Percentiles rank a stretch among this genome's conserved stretches.
These are phyloP conservation scores for Russula virescens DNA, from an alignment of 768 basidiomycete genomes.

Conservation along the genomic window DNA sequence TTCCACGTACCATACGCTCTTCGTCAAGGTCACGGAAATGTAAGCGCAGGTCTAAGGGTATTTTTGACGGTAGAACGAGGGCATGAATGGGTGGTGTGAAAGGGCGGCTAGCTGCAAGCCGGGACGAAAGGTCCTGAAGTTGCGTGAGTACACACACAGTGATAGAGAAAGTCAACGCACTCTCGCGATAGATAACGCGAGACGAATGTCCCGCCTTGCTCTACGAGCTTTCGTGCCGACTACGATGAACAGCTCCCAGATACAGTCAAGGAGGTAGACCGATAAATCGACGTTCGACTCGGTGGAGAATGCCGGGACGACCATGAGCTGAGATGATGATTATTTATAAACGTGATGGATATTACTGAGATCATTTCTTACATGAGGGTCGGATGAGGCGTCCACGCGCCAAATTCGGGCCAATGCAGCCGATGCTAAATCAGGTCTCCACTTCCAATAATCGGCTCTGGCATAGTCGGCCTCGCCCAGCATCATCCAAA, in stretches of 20 bases:
- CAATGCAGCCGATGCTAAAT: conserved; percentile 29
- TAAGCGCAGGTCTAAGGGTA: conserved; percentile 65
- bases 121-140: conserved; percentile 50
- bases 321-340: conserved; percentile 39
- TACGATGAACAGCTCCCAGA: conserved; percentile 75
- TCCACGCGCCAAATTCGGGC: conserved; percentile 63
- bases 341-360: background rate
- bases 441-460: conserved; percentile 72
- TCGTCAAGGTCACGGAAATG: conserved; percentile 70
- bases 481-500: conserved; percentile 83
- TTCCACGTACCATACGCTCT: conserved; percentile 43
- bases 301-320: conserved; percentile 40
- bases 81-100: conserved; percentile 71
- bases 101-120: conserved; percentile 50
- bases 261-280: conserved; percentile 66
- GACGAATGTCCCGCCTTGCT: conserved; percentile 50
- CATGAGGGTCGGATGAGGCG: conserved; percentile 16
- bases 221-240: conserved; percentile 64
- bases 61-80: conserved; percentile 63
- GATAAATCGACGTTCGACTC: conserved; percentile 37
- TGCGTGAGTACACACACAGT: background rate
- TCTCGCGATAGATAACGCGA: conserved; percentile 53
- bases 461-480: conserved; percentile 70
- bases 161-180: conserved; percentile 34
- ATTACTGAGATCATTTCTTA: background rate